Percentiles rank a stretch among this genome's conserved stretches.
Evolutionary conservation across 345 rosid genomes (phyloP).

Genomic region (Anastatica hierochuntica): DNA sequence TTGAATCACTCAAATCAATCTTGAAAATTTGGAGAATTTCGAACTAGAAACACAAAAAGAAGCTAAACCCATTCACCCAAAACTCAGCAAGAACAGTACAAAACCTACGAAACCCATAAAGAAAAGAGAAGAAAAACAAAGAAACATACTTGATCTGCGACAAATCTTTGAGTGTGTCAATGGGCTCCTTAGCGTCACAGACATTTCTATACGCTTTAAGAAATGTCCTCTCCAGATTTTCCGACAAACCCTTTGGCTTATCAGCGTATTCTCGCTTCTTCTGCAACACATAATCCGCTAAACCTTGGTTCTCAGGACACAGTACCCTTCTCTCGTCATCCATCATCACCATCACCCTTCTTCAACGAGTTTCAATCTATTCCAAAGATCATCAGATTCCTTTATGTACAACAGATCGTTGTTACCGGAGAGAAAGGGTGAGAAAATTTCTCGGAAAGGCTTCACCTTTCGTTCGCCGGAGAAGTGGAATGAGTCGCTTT

Average conservation of each 20-base stretch:
- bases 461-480: neutral
- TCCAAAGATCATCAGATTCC: too few species aligned
- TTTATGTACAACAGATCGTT: too few species aligned
- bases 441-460: too few species aligned
- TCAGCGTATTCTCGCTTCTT: constrained; percentile 60
- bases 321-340: constrained; percentile 36
- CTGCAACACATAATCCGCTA: constrained; percentile 46
- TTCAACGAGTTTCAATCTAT: neutral
- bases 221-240: constrained; percentile 49
- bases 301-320: constrained; percentile 53
- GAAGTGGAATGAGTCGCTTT: neutral
- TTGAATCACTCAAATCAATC: neutral
- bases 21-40: neutral
- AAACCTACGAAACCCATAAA: too few species aligned
- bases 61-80: neutral
- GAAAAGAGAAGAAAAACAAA: neutral
- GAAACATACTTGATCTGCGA: constrained; percentile 56
- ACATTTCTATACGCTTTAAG: constrained; percentile 45
- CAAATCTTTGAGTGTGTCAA: constrained; percentile 61
- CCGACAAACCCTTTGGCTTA: constrained; percentile 62
- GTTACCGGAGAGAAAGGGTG: neutral
- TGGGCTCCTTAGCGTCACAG: constrained; percentile 43
- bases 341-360: constrained; percentile 45
- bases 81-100: too few species aligned
- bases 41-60: too few species aligned